A percentile compares a stretch with the other conserved stretches of the same genome.
Conservation (phyloP, 108 stramenopile genomes). For the Skeletonema costatum region DNA sequence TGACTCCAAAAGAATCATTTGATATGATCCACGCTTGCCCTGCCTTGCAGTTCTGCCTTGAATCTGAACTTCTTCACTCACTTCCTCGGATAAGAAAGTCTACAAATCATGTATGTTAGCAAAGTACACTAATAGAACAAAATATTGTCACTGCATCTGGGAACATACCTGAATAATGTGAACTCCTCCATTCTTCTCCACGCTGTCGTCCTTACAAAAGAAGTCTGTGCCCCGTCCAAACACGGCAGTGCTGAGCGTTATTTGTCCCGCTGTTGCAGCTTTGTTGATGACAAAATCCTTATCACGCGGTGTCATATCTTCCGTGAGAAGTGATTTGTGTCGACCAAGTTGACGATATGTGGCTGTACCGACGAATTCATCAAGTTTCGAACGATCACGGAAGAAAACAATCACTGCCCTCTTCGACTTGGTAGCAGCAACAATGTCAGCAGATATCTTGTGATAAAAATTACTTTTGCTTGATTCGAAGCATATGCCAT, state of each 20-base stretch:
- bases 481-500: constrained; percentile 53
- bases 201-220: constrained; percentile 63
- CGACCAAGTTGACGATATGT: constrained; percentile 57
- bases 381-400: constrained; percentile 25
- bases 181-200: constrained; percentile 56
- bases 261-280: constrained; percentile 60
- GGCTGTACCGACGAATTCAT: constrained; percentile 46
- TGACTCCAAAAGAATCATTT: constrained; percentile 55
- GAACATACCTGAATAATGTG: constrained; percentile 52
- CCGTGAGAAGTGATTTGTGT: constrained; percentile 49
- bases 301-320: constrained; percentile 47
- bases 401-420: constrained; percentile 72
- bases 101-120: neutral
- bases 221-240: constrained; percentile 75
- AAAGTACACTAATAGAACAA: neutral
- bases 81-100: constrained; percentile 58
- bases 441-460: constrained; percentile 53
- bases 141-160: neutral
- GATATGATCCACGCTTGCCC: constrained; percentile 62
- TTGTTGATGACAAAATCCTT: constrained; percentile 65
- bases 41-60: constrained; percentile 71
- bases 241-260: constrained; percentile 59
- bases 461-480: constrained; percentile 54
- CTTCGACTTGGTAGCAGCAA: constrained; percentile 34
- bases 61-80: constrained; percentile 69